A percentile compares a stretch with the other conserved stretches of the same genome.
phyloP scores from a whole-genome alignment of 352 stramenopile species.

The Pythium aristosporum region DNA sequence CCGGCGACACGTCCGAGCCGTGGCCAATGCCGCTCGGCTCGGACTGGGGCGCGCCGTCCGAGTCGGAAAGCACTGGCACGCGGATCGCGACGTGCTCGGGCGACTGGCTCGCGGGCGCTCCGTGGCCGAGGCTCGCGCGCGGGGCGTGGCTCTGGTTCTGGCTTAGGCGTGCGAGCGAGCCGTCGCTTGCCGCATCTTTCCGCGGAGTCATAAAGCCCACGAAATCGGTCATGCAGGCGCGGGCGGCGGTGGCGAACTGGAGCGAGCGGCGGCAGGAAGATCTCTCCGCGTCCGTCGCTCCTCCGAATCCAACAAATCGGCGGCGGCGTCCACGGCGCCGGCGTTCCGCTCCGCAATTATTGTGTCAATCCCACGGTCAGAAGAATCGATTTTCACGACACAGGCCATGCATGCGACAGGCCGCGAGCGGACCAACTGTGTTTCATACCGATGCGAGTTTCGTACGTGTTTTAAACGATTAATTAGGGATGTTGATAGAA shows the following conservation, averaged over 20 bases:
- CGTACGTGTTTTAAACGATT: not conserved
- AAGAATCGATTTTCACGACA: not conserved
- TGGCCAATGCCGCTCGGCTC: slow-evolving; percentile 8
- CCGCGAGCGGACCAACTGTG: not conserved
- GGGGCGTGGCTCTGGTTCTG: not conserved
- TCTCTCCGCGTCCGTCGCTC: not conserved
- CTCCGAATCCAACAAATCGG: not conserved
- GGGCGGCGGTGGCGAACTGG: not conserved
- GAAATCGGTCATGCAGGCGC: slow-evolving; percentile 23
- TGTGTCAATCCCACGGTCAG: slow-evolving; percentile 3
- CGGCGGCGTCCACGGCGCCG: too few species aligned
- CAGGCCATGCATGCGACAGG: not conserved
- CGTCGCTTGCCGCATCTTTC: not conserved
- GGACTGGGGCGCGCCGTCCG: not conserved
- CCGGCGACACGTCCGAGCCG: slow-evolving; percentile 17
- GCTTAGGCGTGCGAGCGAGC: slow-evolving; percentile 9
- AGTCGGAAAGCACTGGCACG: slow-evolving; percentile 15
- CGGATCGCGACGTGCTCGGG: slow-evolving; percentile 15
- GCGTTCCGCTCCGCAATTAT: not conserved
- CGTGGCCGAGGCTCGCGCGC: not conserved
- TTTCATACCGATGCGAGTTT: not conserved
- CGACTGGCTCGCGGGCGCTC: not conserved
- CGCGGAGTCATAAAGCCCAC: slow-evolving; percentile 26
- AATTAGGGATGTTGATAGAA: not conserved
- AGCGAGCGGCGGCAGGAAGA: not conserved